Conservation (phyloP, 2,329 filamentous ascomycete species). For the Aspergillus fumigatus region DNA sequence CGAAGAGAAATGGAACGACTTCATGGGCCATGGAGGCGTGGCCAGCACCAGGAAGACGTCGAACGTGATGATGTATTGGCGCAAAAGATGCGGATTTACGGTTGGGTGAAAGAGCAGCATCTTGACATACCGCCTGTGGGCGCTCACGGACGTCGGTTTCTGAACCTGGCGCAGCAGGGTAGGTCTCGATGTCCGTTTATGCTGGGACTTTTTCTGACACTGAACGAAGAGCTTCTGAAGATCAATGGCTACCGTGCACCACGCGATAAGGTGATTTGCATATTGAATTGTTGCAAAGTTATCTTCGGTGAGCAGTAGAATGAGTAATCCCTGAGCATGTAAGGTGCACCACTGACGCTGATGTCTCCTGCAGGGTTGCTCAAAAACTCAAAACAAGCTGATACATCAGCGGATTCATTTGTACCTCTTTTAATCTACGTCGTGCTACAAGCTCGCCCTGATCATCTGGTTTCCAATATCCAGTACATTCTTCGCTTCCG, state of each 20-base stretch:
- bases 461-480: constrained; percentile 93
- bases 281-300: constrained; percentile 98
- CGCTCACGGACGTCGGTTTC: constrained; percentile 81
- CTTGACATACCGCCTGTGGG: constrained; percentile 83
- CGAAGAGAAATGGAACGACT: constrained; percentile 63
- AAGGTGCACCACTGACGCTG: neutral
- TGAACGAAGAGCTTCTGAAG: constrained; percentile 73
- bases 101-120: constrained; percentile 90
- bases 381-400: constrained; percentile 78
- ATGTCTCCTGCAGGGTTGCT: constrained; percentile 59
- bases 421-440: constrained; percentile 94
- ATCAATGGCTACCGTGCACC: constrained; percentile 97
- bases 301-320: constrained; percentile 69
- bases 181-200: constrained; percentile 13
- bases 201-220: constrained; percentile 18
- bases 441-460: constrained; percentile 87
- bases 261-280: constrained; percentile 95
- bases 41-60: constrained; percentile 96
- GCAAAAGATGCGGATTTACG: constrained; percentile 95
- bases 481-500: constrained; percentile 97
- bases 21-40: constrained; percentile 76
- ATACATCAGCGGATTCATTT: constrained; percentile 94
- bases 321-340: neutral
- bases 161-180: constrained; percentile 85
- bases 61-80: constrained; percentile 93